Conservation (phyloP, 225 moss, liverwort and hornwort genomes). For the Rhytidiadelphus loreus region DNA sequence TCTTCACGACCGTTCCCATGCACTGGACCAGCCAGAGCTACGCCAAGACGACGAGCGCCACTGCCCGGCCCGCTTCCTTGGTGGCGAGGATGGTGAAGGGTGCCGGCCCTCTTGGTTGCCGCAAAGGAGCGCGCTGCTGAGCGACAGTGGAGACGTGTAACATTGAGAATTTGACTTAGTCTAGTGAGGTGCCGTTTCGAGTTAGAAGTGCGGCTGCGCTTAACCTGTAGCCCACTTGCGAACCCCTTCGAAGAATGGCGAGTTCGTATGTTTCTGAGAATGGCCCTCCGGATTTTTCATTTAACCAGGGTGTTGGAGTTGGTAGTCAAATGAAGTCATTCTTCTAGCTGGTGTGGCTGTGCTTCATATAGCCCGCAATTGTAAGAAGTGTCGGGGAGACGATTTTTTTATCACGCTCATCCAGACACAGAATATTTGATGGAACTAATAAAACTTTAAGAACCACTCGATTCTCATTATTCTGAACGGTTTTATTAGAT, state of each 20-base stretch:
- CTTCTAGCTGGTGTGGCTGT: neutral
- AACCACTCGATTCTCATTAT: neutral
- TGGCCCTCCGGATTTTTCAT: neutral
- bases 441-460: neutral
- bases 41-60: neutral
- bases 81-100: neutral
- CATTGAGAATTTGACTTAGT: neutral
- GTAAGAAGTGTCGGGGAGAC: neutral
- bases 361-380: neutral
- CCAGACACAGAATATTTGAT: neutral
- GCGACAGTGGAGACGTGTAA: too few species aligned
- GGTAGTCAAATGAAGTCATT: neutral
- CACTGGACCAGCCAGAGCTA: neutral
- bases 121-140: neutral
- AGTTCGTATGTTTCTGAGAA: neutral
- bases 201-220: neutral
- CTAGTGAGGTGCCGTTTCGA: neutral
- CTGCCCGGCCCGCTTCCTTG: neutral
- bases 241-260: neutral
- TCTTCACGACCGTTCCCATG: neutral
- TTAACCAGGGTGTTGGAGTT: neutral
- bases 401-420: neutral
- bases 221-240: neutral
- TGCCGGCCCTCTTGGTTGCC: slow-evolving; percentile 4
- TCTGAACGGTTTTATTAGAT: too few species aligned